phyloP scores from a whole-genome alignment of 2,329 filamentous ascomycete species.

The Neurospora crassa region DNA sequence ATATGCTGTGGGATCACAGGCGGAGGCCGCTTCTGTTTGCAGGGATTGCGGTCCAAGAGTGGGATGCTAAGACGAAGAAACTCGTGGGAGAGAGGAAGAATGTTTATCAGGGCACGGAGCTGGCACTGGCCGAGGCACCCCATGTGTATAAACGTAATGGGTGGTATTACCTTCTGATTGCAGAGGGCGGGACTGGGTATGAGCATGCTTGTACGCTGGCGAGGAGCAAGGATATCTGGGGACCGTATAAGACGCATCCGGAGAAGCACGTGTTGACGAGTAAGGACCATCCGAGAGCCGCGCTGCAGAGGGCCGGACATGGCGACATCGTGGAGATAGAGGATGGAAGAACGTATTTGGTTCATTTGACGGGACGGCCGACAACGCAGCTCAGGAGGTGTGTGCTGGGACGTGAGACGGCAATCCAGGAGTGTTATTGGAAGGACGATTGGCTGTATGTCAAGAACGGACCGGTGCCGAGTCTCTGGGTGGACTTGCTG shows the following conservation, averaged over 20 bases:
- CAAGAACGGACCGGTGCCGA: conserved; percentile 47
- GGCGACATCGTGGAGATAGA: conserved; percentile 45
- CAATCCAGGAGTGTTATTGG: conserved; percentile 52
- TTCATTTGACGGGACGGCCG: conserved; percentile 43
- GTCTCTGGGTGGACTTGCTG: conserved; percentile 41
- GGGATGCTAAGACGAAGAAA: conserved; percentile 35
- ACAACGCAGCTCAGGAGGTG: conserved; percentile 41
- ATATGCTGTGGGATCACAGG: conserved; percentile 48
- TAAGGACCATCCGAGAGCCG: conserved; percentile 37
- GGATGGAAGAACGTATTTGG: conserved; percentile 42
- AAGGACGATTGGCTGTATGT: conserved; percentile 51
- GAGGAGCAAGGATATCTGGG: conserved; percentile 41
- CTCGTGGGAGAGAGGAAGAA: conserved; percentile 47
- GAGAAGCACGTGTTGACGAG: conserved; percentile 47
- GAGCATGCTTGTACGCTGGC: conserved; percentile 53
- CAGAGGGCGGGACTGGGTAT: conserved; percentile 52
- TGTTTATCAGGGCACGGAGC: conserved; percentile 44
- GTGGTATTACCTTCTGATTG: conserved; percentile 51
- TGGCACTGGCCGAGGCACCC: conserved; percentile 46
- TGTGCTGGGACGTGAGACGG: conserved; percentile 45
- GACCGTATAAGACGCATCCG: conserved; percentile 52
- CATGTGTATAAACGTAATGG: conserved; percentile 49
- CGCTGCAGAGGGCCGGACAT: conserved; percentile 43
- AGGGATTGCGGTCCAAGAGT: conserved; percentile 51
- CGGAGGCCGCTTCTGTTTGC: conserved; percentile 38